Evolutionary conservation across 345 rosid genomes (phyloP), one percentile per base, ranked within the genome.

Genomic region (Lagerstroemia speciosa): DNA sequence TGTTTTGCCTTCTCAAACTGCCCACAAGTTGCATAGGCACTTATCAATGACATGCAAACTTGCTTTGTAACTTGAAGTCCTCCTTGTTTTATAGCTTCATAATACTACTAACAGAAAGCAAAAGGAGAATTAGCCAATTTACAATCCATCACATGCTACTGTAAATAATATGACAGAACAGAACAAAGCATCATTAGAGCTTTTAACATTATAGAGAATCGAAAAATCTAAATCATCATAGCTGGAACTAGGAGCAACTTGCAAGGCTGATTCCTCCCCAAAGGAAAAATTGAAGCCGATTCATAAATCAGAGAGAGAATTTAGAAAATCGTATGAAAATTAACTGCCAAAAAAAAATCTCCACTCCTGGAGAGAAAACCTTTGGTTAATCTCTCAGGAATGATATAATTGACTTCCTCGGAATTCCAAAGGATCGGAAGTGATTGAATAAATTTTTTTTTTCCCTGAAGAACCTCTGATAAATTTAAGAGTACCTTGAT

Each of bases 1-100:
- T 82, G 84, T 76, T 88, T 89, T 65, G 99, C 92, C 77, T 89
- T 89, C 76, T 88, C 95, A 82, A 86, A 79, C 66, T 82, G 82
- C 64, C 95, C 90, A 72, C 82, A 84, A 67, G 81, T 65, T 78
- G 85, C 80, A 77, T 86, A 89, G 68, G 95, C 99, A 79, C 80
- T 89, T 69, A 93, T 77, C 5, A 87, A 87, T 43, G 87, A 79
- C 92, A 86, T 88, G 76, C 66, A 89, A 61, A 83, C 62, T 29
- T 84, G 73, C 84, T 85, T 94, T n/a, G 89, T 79, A 45, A 55
- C 58, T 73, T 69, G 81, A 75, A 84, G 63, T 74, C 86, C 81
- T 15, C 74, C 43, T 67, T 34, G 19, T 73, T 74, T 78, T 82
- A 83, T 62, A 74, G 84, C 86, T 73, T 82, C 75, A 20, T 74